Evolutionary conservation across 1,284 basidiomycete species (phyloP), one percentile per base, ranked within the genome.

Genomic region (Papiliotrema nemorosa): DNA sequence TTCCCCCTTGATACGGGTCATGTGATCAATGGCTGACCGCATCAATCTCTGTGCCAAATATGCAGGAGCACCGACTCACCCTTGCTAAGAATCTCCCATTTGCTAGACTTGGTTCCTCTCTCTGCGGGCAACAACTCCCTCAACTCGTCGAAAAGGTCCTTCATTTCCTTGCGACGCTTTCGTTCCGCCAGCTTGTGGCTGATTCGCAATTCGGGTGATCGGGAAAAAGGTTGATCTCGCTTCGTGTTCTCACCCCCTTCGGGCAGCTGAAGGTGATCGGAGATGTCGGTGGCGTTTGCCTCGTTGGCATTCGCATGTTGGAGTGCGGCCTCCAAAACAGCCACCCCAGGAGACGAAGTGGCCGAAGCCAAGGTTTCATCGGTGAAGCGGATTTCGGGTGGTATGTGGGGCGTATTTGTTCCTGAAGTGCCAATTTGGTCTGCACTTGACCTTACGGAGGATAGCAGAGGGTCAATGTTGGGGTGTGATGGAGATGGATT

Each of bases 51-150:
- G n/a, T 24, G 10, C 12, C 18, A 31, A 31, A 7, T 29, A 21
- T 46, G 12, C 21, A 33, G 18, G 9, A 18, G 14, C 9, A 16
- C n/a, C 21, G 43, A 72, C 79, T 58, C 60, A 88, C 90, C 88
- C 83, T 93, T 92, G 73, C 84, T 90, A 34, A 96, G 76, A 52
- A 94, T 93, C 76, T 96, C 91, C 92, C 91, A 96, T 76, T 97
- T 97, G 76, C 88, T 90, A 20, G 89, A 86, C 71, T 96, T 94
- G 84, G 90, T 87, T 31, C 88, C 89, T 50, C 90, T 81, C 73
- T 93, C 90, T 39, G 87, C 86, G 3, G 92, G 92, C 29, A 97
- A 77, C 60, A 88, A 84, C 72, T 93, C 91, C 50, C 89, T 81
- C 53, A 97, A 77, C 73, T 97, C 92, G 63, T 97, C 92, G 67